Conservation (phyloP, 2,329 filamentous ascomycete genomes). For the Pyrenochaeta sp. region DNA sequence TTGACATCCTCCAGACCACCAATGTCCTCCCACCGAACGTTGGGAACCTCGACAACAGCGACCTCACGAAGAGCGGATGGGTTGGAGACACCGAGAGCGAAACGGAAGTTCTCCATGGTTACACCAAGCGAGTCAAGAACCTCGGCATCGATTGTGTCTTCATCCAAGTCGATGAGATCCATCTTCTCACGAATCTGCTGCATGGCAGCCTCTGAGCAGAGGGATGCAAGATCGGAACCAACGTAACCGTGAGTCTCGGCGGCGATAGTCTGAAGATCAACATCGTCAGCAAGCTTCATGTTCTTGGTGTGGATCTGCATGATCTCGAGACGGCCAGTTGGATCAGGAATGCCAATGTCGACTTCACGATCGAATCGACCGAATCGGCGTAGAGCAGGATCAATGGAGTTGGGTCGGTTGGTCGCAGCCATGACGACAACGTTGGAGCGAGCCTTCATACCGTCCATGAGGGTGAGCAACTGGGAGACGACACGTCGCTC, state of each 20-base stretch:
- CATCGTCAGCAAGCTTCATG: slow-evolving; percentile 98
- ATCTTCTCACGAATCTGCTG: slow-evolving; percentile 99
- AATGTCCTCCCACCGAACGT: slow-evolving; percentile 99
- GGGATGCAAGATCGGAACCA: slow-evolving; percentile 95
- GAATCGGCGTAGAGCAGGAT: slow-evolving; percentile 95
- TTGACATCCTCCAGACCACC: slow-evolving; percentile 98
- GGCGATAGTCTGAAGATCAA: slow-evolving; percentile 95
- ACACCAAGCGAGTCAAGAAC: slow-evolving; percentile 97
- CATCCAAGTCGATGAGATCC: slow-evolving; percentile 98
- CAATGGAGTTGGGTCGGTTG: slow-evolving; percentile 98
- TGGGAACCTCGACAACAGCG: slow-evolving; percentile 98
- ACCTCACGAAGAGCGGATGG: slow-evolving; percentile 98
- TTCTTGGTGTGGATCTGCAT: slow-evolving; percentile 99
- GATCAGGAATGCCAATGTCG: slow-evolving; percentile 97
- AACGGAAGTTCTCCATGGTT: slow-evolving; percentile 99
- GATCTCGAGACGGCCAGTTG: slow-evolving; percentile 97
- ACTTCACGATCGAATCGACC: slow-evolving; percentile 99
- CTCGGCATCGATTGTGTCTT: slow-evolving; percentile 98
- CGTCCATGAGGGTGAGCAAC: slow-evolving; percentile 96
- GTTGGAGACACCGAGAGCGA: slow-evolving; percentile 96
- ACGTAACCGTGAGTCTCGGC: slow-evolving; percentile 99
- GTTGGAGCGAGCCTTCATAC: slow-evolving; percentile 99
- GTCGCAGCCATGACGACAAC: slow-evolving; percentile 99
- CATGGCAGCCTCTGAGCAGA: slow-evolving; percentile 99
- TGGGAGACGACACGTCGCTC: slow-evolving; percentile 98